phyloP scores from a whole-genome alignment of 768 basidiomycete species.

The Lactifluus echinatus region DNA sequence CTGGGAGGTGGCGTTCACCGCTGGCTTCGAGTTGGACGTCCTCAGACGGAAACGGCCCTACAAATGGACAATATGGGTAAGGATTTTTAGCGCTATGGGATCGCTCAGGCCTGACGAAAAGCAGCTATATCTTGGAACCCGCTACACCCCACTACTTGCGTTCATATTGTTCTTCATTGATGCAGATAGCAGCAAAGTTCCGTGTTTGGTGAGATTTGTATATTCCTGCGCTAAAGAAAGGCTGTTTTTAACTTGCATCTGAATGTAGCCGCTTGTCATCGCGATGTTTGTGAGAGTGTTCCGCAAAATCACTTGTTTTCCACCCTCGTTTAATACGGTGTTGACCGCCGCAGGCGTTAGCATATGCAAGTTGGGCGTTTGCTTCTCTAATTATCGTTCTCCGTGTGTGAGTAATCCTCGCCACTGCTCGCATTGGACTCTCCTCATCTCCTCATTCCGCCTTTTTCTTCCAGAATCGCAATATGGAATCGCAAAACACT shows the following conservation, averaged over 20 bases:
- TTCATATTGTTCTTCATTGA: not conserved
- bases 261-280: not conserved
- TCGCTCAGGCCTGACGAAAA: not conserved
- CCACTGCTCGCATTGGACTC: not conserved
- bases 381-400: not conserved
- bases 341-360: not conserved
- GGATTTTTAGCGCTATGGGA: not conserved
- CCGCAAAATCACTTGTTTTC: not conserved
- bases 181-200: not conserved
- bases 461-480: not conserved
- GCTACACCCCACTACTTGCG: not conserved
- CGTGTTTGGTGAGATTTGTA: not conserved
- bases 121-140: conserved; percentile 9
- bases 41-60: conserved; percentile 9
- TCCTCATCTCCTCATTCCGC: not conserved
- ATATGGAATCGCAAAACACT: not conserved
- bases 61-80: conserved; percentile 6
- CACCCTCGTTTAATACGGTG: not conserved
- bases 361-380: not conserved
- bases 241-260: not conserved
- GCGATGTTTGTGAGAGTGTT: not conserved
- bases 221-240: not conserved
- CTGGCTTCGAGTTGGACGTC: not conserved
- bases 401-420: not conserved
- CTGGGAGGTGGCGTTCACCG: not conserved